Evolutionary conservation across 345 rosid genomes (phyloP), one percentile per base, ranked within the genome.

Genomic region (Arabis alpina): DNA sequence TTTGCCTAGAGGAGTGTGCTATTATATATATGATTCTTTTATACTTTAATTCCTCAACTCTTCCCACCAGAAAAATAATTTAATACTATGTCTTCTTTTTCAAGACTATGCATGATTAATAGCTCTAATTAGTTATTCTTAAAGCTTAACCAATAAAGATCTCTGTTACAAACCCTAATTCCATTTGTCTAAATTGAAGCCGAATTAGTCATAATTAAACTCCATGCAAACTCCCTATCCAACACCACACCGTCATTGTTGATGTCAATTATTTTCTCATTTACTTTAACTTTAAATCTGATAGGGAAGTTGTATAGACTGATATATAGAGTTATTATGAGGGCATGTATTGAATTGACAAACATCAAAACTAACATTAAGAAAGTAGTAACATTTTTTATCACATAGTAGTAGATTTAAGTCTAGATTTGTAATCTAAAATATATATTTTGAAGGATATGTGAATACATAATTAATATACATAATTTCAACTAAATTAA

Each of bases 51-150:
- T 44, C 14, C 63, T 37, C 45, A 45, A 53, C 69, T 68, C 39
- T 56, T 27, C 54, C 68, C 78, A 74, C 62, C 56, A 60, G 12
- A 53, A 60, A 64, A 50, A 15, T 59, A 25, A 74, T 66, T 74
- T 42, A 23, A n/a, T 12, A 19, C 1, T 19, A 56, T 32, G 39
- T 57, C 60, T 65, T 57, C 54, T 56, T 61, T 64, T 72, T 41
- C 19, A 57, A 73, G 45, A 48, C 47, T 39, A 42, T 32, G 28
- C 40, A 36, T 36, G 40, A 36, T 36, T 36, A 65, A 57, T 64
- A 37, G 25, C 43, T 54, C 34, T 64, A 4, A 23, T 54, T 64
- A 27, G 24, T 28, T 55, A 10, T 43, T 19, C 14, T 13, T 30
- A 15, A 48, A 19, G n/a, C n/a, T 12, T 54, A 40, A 6, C 42